phyloP scores from a whole-genome alignment of 2,329 filamentous ascomycete genomes.

The Aspergillus terreus region DNA sequence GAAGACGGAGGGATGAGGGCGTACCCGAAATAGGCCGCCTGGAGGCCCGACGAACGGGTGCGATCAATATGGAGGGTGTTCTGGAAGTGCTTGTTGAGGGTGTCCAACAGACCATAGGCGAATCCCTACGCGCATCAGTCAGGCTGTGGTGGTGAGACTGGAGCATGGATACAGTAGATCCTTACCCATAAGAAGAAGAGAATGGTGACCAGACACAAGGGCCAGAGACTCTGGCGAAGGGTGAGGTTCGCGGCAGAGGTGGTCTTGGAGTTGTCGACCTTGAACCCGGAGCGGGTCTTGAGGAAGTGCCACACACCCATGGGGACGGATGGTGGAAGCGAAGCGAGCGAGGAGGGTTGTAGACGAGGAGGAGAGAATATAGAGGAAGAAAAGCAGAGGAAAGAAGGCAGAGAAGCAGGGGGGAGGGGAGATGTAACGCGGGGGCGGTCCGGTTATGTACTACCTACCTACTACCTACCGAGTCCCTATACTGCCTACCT shows the following conservation, averaged over 20 bases:
- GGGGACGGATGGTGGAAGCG: neutral
- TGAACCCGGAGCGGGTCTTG: constrained; percentile 29
- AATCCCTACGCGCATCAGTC: constrained; percentile 33
- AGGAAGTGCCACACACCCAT: constrained; percentile 28
- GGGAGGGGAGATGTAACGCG: neutral
- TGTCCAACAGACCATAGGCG: constrained; percentile 48
- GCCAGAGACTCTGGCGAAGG: constrained; percentile 42
- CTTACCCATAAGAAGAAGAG: constrained; percentile 53
- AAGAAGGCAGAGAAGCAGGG: neutral
- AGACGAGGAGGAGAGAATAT: neutral
- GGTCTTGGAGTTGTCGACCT: constrained; percentile 31
- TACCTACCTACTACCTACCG: too few species aligned
- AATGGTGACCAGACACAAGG: constrained; percentile 44
- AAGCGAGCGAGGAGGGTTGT: neutral
- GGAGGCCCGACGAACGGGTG: constrained; percentile 58
- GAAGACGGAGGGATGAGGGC: constrained; percentile 10
- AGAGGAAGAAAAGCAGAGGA: neutral
- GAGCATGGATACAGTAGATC: neutral
- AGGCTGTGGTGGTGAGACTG: neutral
- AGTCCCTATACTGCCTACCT: too few species aligned
- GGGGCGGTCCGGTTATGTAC: neutral
- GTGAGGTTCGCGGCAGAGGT: constrained; percentile 43
- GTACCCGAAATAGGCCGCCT: constrained; percentile 63
- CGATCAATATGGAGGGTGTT: constrained; percentile 53
- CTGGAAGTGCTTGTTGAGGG: constrained; percentile 56